phyloP scores from a whole-genome alignment of 2,329 filamentous ascomycete species.

The Diaporthe velutina region DNA sequence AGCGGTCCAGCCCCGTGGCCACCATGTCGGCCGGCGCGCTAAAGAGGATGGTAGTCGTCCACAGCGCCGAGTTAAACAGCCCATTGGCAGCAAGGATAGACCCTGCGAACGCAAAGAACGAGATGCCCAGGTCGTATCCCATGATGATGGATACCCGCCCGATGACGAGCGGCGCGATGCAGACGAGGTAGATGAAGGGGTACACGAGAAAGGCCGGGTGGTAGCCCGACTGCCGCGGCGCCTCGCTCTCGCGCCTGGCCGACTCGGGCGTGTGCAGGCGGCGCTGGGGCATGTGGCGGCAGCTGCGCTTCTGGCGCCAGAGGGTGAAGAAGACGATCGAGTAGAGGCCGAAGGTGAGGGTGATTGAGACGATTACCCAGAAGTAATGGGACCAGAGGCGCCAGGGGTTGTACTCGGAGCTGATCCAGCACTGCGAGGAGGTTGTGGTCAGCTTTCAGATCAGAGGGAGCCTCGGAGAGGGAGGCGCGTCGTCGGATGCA shows the following conservation, averaged over 20 bases:
- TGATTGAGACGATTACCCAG: slow-evolving; percentile 40
- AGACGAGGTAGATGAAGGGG: slow-evolving; percentile 41
- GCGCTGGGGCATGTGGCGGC: slow-evolving; percentile 33
- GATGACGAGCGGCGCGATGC: slow-evolving; percentile 39
- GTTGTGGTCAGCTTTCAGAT: neutral
- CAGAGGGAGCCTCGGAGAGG: too few species aligned
- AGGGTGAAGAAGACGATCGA: slow-evolving; percentile 36
- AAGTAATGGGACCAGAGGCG: slow-evolving; percentile 39
- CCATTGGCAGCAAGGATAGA: slow-evolving; percentile 39
- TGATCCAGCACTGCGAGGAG: slow-evolving; percentile 40
- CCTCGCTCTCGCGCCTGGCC: neutral
- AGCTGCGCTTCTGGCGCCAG: slow-evolving; percentile 38
- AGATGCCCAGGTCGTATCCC: slow-evolving; percentile 17
- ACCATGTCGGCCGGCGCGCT: slow-evolving; percentile 39
- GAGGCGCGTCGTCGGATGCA: neutral
- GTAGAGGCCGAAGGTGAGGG: slow-evolving; percentile 35
- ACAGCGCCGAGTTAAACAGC: slow-evolving; percentile 40
- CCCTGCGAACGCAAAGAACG: slow-evolving; percentile 38
- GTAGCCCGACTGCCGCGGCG: slow-evolving; percentile 36
- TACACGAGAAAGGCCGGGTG: slow-evolving; percentile 42
- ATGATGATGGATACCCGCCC: slow-evolving; percentile 34
- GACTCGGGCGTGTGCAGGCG: neutral
- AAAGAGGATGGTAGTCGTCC: slow-evolving; percentile 41
- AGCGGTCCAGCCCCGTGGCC: slow-evolving; percentile 39
- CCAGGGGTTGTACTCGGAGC: slow-evolving; percentile 30